Conservation (phyloP, 2,329 filamentous ascomycete genomes). For the Penicillium sp. region DNA sequence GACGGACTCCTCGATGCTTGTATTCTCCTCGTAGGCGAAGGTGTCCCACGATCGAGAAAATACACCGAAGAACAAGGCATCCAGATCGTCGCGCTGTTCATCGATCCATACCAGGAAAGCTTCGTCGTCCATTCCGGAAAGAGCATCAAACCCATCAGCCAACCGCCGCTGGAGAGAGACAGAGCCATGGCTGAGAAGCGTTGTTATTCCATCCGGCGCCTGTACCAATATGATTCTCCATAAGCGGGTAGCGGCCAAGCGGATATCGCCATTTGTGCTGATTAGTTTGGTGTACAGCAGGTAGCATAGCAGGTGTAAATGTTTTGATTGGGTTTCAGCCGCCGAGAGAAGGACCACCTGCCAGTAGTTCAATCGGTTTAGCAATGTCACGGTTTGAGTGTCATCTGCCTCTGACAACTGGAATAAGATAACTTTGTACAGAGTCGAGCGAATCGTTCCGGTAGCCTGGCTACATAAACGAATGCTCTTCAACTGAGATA, state of each 20-base stretch:
- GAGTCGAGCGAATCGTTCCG: conserved; percentile 68
- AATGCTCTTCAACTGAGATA: conserved; percentile 78
- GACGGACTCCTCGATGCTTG: conserved; percentile 71
- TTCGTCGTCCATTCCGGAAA: conserved; percentile 85
- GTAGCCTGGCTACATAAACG: conserved; percentile 87
- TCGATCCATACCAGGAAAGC: conserved; percentile 87
- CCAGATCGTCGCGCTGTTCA: conserved; percentile 71
- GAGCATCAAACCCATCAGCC: conserved; percentile 72
- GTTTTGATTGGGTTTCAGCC: conserved; percentile 74
- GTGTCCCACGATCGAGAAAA: conserved; percentile 83
- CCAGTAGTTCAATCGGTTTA: conserved; percentile 91
- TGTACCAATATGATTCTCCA: conserved; percentile 93
- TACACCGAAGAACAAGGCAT: conserved; percentile 75
- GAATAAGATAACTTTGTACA: conserved; percentile 75
- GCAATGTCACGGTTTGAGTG: conserved; percentile 64
- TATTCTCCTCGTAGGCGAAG: conserved; percentile 80
- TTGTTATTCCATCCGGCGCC: conserved; percentile 77
- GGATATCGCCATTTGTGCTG: conserved; percentile 64
- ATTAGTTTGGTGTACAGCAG: conserved; percentile 87
- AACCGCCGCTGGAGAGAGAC: conserved; percentile 68
- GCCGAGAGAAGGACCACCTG: conserved; percentile 83
- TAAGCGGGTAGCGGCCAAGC: conserved; percentile 74
- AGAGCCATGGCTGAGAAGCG: conserved; percentile 69
- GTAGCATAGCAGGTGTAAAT: conserved; percentile 84
- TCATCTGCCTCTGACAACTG: conserved; percentile 80